Base-by-base conservation (phyloP, 306 rosid species). In the Geum urbanum region DNA sequence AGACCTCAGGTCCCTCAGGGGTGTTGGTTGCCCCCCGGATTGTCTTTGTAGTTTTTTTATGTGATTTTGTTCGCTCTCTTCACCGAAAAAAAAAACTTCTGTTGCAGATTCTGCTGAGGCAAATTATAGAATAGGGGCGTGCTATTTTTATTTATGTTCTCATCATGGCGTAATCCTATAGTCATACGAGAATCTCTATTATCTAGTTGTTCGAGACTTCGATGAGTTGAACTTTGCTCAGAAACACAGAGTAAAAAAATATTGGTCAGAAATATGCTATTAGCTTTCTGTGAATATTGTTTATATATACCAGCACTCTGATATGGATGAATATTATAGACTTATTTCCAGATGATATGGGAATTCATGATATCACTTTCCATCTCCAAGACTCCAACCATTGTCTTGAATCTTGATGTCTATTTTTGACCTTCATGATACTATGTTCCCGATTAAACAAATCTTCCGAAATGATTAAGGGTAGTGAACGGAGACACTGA, bases 361-460 rank as follows among this genome's bases (percentile, higher is more conserved):
- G 75, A 22, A n/a, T 46, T 62, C 37, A 44, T 62, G 19, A 61
- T 54, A 19, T 76, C 73, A 65, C 73, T 27, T 56, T 66, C 72
- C 37, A 32, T 32, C 37, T 32, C 37, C 3, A 32, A 32, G 55
- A 58, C 65, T 27, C 52, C 77, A 56, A 11, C 46, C 67, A 57
- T 52, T 37, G 24, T 32, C 37, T 27, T 27, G 32, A 27, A 59
- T 39, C 57, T n/a, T 58, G 45, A 48, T 46, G 45, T 35, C 20
- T 44, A 52, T 41, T 63, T 41, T 69, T 62, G 53, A 40, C 56
- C 44, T 74, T 50, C 74, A 69, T 53, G 14, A 14, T 20, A 13
- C 12, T 24, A 53, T 53, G 49, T 32, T 48, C 47, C 0, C 9
- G 24, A 59, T 63, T 40, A 47, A 74, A 45, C 66, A 45, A 62